Evolutionary conservation across 2,329 filamentous ascomycete species (phyloP), one percentile per base, ranked within the genome.

Genomic region (Apiospora kogelbergensis): DNA sequence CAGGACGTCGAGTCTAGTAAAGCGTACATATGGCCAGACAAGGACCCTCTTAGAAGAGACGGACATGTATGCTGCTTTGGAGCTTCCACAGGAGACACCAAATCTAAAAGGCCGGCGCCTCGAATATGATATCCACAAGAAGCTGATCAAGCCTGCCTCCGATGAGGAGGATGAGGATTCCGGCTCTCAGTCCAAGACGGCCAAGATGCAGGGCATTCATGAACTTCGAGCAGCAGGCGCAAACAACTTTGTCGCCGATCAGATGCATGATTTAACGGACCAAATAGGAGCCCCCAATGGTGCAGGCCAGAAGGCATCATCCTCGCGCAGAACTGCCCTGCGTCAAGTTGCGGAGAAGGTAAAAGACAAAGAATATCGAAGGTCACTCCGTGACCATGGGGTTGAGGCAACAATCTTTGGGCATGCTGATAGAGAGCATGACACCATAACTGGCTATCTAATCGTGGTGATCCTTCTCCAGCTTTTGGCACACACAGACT

Each of bases 331-430:
- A 67, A 85, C 85, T 67, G 88, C 88, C 1, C 79, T 91, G 53
- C 79, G 91, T 5, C 89, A 91, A 71, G 77, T 91, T 53, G 85
- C 85, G 1, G 83, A 85, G 60, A 89, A 88, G 73, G 82, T 91
- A 53, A 85, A 86, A 65, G 83, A 90, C 65, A 89, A 90, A 74
- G 83, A 83, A 0, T 94, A 93, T 73, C 82, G 88, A 37, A 84
- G 85, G 22, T 90, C 92, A 71, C 94, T 97, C 74, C 85, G 92
- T 24, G 90, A 94, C 71, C 90, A 93, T 72, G 89, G 89, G 7
- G 88, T 92, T 68, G 92, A 93, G 71, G 86, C 89, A 67, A 87
- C 87, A 40, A 83, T 98, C 20, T 87, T 94, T 67, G 84, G 87
- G 60, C 86, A 88, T 53, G 83, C 92, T 11, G 85, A 84, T 0